phyloP scores from a whole-genome alignment of 108 stramenopile species.

The Cyclotella kingstonii region DNA sequence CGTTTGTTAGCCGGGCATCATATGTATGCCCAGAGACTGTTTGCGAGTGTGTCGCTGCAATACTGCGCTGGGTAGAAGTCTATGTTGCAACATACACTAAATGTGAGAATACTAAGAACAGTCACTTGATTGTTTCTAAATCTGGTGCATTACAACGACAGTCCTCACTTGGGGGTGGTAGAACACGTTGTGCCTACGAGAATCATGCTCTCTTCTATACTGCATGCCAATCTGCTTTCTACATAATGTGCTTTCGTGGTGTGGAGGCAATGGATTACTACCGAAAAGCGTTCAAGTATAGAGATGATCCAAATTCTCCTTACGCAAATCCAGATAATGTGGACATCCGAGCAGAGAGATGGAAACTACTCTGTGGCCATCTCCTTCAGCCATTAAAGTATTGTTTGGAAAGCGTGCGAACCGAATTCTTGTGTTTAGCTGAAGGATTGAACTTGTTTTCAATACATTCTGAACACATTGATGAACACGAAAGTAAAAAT shows the following conservation, averaged over 20 bases:
- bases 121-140: neutral
- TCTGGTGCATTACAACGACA: conserved; percentile 10
- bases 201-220: conserved; percentile 91
- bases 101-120: neutral
- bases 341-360: conserved; percentile 53
- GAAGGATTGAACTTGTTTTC: conserved; percentile 50
- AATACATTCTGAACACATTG: neutral
- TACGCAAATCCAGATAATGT: conserved; percentile 45
- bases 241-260: conserved; percentile 97
- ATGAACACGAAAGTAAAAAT: conserved; percentile 2
- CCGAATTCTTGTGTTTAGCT: conserved; percentile 91
- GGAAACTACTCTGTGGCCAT: conserved; percentile 68
- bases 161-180: conserved; percentile 38
- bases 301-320: conserved; percentile 37
- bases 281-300: conserved; percentile 31
- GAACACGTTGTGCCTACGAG: conserved; percentile 57
- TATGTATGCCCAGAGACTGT: conserved; percentile 81
- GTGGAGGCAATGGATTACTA: conserved; percentile 67
- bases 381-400: conserved; percentile 83
- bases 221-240: conserved; percentile 94
- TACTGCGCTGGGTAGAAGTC: conserved; percentile 84
- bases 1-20: conserved; percentile 89
- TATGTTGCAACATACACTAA: conserved; percentile 62
- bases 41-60: conserved; percentile 68
- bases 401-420: conserved; percentile 90